Evolutionary conservation across 108 stramenopile species (phyloP).

Genomic region (Pseudonitzschia pungens): DNA sequence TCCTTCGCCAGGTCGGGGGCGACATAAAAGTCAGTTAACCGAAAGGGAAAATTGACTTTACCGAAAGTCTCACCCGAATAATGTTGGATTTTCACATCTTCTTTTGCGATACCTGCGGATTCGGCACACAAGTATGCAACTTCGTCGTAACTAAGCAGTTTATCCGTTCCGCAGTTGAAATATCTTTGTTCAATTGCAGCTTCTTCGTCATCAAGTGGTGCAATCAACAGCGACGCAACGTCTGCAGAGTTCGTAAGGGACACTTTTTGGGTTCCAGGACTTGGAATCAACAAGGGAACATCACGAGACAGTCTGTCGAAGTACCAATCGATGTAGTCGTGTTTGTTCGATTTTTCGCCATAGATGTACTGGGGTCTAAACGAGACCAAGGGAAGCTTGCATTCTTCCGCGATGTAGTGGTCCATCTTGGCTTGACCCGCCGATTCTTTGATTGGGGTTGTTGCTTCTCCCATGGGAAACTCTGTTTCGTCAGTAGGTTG

Average conservation of each 20-base stretch:
- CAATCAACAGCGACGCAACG: slow-evolving; percentile 72
- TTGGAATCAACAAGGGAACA: slow-evolving; percentile 71
- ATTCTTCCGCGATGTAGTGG: slow-evolving; percentile 56
- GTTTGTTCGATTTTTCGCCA: slow-evolving; percentile 79
- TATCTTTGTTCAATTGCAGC: slow-evolving; percentile 72
- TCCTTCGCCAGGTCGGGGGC: slow-evolving; percentile 71
- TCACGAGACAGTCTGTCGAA: slow-evolving; percentile 70
- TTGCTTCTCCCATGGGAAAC: slow-evolving; percentile 78
- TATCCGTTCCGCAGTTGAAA: slow-evolving; percentile 85
- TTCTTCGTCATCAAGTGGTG: slow-evolving; percentile 68
- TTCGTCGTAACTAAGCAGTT: slow-evolving; percentile 70
- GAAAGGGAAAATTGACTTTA: slow-evolving; percentile 80
- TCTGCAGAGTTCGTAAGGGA: slow-evolving; percentile 79
- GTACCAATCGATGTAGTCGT: slow-evolving; percentile 86
- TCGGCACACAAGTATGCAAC: slow-evolving; percentile 79
- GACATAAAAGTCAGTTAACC: slow-evolving; percentile 77
- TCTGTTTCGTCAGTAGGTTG: slow-evolving; percentile 45
- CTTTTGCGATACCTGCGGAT: slow-evolving; percentile 59
- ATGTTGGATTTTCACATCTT: slow-evolving; percentile 57
- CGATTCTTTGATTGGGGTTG: slow-evolving; percentile 72
- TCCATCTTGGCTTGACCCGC: slow-evolving; percentile 74
- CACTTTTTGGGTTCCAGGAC: slow-evolving; percentile 77
- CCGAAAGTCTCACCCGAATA: slow-evolving; percentile 62
- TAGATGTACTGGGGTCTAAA: slow-evolving; percentile 86
- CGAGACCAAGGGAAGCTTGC: slow-evolving; percentile 68